Evolutionary conservation across 2,329 filamentous ascomycete genomes (phyloP).

Genomic region (Diplodia scrobiculata): DNA sequence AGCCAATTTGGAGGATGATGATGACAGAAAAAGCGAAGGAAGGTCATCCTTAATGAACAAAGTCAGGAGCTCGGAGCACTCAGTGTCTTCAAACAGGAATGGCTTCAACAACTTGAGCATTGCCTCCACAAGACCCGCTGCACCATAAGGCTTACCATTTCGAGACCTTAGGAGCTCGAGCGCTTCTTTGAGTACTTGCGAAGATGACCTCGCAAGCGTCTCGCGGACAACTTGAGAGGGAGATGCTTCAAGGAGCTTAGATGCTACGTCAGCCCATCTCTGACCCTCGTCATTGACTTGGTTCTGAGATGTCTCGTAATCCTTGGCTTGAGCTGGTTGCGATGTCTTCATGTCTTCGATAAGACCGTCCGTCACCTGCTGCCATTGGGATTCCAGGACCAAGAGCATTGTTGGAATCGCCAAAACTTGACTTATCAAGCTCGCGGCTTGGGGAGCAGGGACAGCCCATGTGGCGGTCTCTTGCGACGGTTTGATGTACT

Average conservation of each 20-base stretch:
- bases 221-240: conserved; percentile 7
- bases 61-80: conserved; percentile 48
- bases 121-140: conserved; percentile 60
- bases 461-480: conserved; percentile 57
- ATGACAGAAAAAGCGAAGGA: conserved; percentile 63
- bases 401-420: conserved; percentile 48
- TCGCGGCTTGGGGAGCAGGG: conserved; percentile 44
- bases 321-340: conserved; percentile 77
- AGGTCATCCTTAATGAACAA: conserved; percentile 60
- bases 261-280: conserved; percentile 62
- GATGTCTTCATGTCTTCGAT: conserved; percentile 70
- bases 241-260: conserved; percentile 33
- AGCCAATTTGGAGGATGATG: conserved; percentile 68
- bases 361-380: conserved; percentile 62
- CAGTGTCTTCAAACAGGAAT: conserved; percentile 46
- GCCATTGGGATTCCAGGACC: conserved; percentile 63
- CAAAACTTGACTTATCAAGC: conserved; percentile 48
- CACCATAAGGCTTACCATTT: conserved; percentile 69
- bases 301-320: conserved; percentile 72
- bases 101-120: conserved; percentile 51
- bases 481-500: conserved; percentile 55
- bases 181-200: conserved; percentile 52
- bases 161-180: conserved; percentile 55
- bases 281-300: conserved; percentile 65
- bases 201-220: conserved; percentile 42